Conservation (phyloP, 2,329 filamentous ascomycete species). For the Fusarium dlaminii region DNA sequence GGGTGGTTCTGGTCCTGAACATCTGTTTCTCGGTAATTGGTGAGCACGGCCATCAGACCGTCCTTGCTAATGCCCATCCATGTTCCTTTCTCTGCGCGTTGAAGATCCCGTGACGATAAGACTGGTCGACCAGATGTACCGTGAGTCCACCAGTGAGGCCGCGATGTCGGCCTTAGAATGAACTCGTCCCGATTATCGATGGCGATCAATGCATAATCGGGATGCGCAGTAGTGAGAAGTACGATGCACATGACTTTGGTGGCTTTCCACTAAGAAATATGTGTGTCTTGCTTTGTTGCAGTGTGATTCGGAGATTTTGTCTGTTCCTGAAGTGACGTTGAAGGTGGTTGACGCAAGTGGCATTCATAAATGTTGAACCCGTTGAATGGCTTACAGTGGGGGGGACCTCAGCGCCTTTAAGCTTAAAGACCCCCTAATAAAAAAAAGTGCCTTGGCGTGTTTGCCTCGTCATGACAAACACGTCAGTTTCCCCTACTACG, state of each 20-base stretch:
- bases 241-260: conserved; percentile 75
- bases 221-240: conserved; percentile 78
- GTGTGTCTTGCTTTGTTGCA: neutral
- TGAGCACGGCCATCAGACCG: conserved; percentile 71
- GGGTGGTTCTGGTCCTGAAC: conserved; percentile 60
- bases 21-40: conserved; percentile 70
- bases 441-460: neutral
- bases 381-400: conserved; percentile 5
- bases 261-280: neutral
- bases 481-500: conserved; percentile 8
- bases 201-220: conserved; percentile 77
- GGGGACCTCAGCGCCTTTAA: conserved; percentile 30
- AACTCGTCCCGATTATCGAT: conserved; percentile 83
- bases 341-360: conserved; percentile 20
- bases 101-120: conserved; percentile 69
- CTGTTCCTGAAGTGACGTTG: conserved; percentile 4
- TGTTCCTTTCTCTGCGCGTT: conserved; percentile 69
- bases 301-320: neutral
- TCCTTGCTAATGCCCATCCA: conserved; percentile 71
- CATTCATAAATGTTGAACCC: neutral
- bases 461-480: conserved; percentile 3
- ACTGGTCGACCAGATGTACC: conserved; percentile 55
- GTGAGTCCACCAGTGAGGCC: conserved; percentile 71
- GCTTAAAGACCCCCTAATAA: conserved; percentile 18
- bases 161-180: conserved; percentile 70